Conservation (phyloP, 345 rosid species). For the Lumnitzera littorea region DNA sequence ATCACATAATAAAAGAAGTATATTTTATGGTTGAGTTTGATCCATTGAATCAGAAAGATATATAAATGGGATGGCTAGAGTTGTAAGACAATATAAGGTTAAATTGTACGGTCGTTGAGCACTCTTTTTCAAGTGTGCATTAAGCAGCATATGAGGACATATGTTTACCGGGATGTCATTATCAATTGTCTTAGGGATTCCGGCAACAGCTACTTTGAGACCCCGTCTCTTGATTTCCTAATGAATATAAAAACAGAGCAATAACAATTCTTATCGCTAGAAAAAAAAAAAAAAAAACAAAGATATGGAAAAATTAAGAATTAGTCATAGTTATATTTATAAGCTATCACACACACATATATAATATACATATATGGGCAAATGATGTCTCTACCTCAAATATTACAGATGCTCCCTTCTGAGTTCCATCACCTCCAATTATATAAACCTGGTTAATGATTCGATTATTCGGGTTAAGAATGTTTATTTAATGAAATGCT, state of each 20-base stretch:
- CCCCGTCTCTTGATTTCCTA: constrained; percentile 78
- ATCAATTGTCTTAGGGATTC: constrained; percentile 86
- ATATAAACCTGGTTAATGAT: constrained; percentile 48
- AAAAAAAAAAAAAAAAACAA: constrained; percentile 2
- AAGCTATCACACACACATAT: too few species aligned
- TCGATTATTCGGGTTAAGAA: too few species aligned
- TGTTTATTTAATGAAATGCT: too few species aligned
- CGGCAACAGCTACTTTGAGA: constrained; percentile 79
- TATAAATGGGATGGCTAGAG: neutral
- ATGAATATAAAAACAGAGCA: neutral
- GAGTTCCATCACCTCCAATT: constrained; percentile 94
- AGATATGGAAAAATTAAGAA: too few species aligned
- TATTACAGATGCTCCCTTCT: constrained; percentile 74
- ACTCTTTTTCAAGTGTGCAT: too few species aligned
- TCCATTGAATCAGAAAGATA: neutral
- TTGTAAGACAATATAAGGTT: too few species aligned
- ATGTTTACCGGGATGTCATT: constrained; percentile 68
- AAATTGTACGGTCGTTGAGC: too few species aligned
- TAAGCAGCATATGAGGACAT: neutral
- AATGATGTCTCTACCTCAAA: constrained; percentile 46
- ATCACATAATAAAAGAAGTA: too few species aligned
- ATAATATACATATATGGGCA: neutral
- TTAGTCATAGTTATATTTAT: too few species aligned
- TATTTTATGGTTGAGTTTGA: too few species aligned
- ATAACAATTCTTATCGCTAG: neutral